Evolutionary conservation across 2,329 filamentous ascomycete genomes (phyloP), one percentile per base, ranked within the genome.

Genomic region (Aspergillus awamori): DNA sequence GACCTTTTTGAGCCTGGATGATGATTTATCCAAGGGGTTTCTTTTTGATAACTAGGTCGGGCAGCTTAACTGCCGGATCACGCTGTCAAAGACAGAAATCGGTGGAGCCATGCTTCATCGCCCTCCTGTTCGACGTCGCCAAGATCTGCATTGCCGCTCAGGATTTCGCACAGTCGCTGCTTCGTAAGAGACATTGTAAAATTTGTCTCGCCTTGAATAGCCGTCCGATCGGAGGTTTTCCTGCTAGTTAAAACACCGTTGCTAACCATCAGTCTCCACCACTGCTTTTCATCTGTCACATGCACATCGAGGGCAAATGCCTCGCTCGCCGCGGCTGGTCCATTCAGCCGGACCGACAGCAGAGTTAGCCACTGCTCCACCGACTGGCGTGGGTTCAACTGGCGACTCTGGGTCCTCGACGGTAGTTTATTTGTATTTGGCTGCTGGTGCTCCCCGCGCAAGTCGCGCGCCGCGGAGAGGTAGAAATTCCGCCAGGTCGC

Each of bases 401-500:
- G 60, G 43, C 59, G 47, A n/a, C 53, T 58, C 10, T 56, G 47
- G 43, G 45, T 43, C n/a, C 26, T 56, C 17, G 11, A 36, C 33
- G 5, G 10, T 13, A 36, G 53, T 15, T 33, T 58, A 22, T 26
- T 56, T 41, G 6, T 8, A 11, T 20, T 45, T 45, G 10, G 48
- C 17, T 8, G 28, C n/a, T 52, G 33, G 36, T 22, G 33, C 17
- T 20, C 53, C 15, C 24, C 47, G 7, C 54, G 49, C 47, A 77
- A 68, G n/a, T 74, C 74, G 28, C 61, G 60, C 11, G 77, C 73
- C 0, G 64, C 72, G 2, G 70, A 68, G 1, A 79, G 67, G 55
- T 77, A 80, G 58, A 79, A 76, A 58, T 80, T 80, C 2, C 78
- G 66, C 79, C 78, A 80, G 0, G 75, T 75, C 2, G 67, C 77